Conservation (phyloP, 352 stramenopile species). For the Pythium scleroteichum region DNA sequence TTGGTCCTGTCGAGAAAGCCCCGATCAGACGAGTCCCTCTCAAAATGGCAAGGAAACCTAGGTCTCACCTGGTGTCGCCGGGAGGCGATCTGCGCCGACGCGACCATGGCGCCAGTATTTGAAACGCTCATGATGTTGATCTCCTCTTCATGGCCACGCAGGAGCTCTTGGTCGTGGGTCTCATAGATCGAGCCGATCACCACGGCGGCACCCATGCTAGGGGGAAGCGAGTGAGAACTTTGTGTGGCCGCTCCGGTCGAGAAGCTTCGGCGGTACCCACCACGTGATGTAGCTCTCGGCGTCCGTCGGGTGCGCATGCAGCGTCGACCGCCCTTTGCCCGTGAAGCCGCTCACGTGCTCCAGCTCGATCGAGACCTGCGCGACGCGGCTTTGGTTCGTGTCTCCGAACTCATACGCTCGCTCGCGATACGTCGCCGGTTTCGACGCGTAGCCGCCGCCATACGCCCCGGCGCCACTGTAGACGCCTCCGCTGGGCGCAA, state of each 20-base stretch:
- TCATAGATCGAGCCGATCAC: slow-evolving; percentile 36
- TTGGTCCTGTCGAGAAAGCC: slow-evolving; percentile 24
- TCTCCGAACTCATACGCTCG: slow-evolving; percentile 10
- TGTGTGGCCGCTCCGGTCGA: too few relatives aligned
- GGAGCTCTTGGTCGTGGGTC: slow-evolving; percentile 37
- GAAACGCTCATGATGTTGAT: slow-evolving; percentile 39
- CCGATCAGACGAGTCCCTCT: background rate
- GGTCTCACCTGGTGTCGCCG: slow-evolving; percentile 23
- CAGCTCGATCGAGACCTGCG: slow-evolving; percentile 44
- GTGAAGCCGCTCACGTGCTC: slow-evolving; percentile 58
- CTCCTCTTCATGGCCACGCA: slow-evolving; percentile 44
- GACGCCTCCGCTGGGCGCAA: slow-evolving; percentile 32
- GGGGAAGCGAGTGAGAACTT: too few relatives aligned
- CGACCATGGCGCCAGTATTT: slow-evolving; percentile 32
- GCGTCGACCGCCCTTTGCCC: slow-evolving; percentile 33
- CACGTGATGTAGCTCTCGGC: slow-evolving; percentile 37
- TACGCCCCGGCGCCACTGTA: slow-evolving; percentile 17
- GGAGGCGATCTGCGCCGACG: slow-evolving; percentile 33
- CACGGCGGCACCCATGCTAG: slow-evolving; percentile 39
- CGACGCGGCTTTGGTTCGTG: slow-evolving; percentile 11
- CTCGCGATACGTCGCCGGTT: slow-evolving; percentile 27
- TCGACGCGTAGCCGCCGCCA: slow-evolving; percentile 5
- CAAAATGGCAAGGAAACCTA: too few relatives aligned
- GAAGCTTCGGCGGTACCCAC: too few relatives aligned
- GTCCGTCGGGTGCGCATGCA: slow-evolving; percentile 37